Conservation (phyloP, 1,284 basidiomycete species). For the Phylloboletellus chloephorus region DNA sequence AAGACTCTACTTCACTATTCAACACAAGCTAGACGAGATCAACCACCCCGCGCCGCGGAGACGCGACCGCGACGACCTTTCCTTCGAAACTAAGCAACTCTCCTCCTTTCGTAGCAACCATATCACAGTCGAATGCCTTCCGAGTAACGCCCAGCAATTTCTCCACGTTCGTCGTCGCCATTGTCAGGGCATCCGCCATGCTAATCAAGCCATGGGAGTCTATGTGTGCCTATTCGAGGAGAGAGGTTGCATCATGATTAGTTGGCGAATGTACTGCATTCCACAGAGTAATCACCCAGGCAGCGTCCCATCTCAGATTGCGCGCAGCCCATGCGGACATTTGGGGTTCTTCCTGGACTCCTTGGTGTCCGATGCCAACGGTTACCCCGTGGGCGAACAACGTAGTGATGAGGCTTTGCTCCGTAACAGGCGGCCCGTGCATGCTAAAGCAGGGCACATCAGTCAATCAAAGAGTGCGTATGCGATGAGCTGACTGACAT, state of each 20-base stretch:
- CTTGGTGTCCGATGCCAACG: conserved; percentile 61
- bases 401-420: conserved; percentile 57
- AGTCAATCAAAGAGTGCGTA: conserved; percentile 11
- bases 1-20: no score
- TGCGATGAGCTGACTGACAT: conserved; percentile 32
- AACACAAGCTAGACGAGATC: conserved; percentile 21
- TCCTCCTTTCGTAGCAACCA: conserved; percentile 49
- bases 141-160: conserved; percentile 46
- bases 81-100: conserved; percentile 39
- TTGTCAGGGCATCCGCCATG: conserved; percentile 21
- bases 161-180: conserved; percentile 38
- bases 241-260: not conserved
- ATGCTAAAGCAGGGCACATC: conserved; percentile 32
- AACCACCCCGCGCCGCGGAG: conserved; percentile 29
- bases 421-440: conserved; percentile 70
- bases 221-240: conserved; percentile 16
- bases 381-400: conserved; percentile 65
- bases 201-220: conserved; percentile 21
- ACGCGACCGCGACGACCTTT: conserved; percentile 45
- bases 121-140: conserved; percentile 33
- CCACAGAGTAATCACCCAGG: conserved; percentile 15
- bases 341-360: conserved; percentile 20
- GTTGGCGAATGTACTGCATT: not conserved
- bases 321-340: conserved; percentile 46
- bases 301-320: conserved; percentile 55